phyloP scores from a whole-genome alignment of 2,329 filamentous ascomycete species.

The Arthrinium phaeospermum region DNA sequence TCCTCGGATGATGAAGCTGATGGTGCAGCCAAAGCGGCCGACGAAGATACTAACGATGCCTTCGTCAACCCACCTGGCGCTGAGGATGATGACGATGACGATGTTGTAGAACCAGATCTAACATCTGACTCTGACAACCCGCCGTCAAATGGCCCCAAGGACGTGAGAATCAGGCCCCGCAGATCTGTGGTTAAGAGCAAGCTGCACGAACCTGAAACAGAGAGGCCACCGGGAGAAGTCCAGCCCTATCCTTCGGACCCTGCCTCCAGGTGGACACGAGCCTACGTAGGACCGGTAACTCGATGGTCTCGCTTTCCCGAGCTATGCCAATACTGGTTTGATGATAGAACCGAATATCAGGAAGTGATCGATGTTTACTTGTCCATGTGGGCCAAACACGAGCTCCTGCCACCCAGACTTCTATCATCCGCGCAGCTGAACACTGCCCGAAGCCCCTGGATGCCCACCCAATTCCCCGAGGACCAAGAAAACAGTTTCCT shows the following conservation, averaged over 20 bases:
- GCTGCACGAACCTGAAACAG: constrained; percentile 22
- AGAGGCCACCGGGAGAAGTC: constrained; percentile 31
- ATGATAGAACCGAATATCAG: constrained; percentile 33
- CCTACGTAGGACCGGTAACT: constrained; percentile 40
- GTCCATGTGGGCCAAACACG: constrained; percentile 36
- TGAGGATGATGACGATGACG: constrained; percentile 24
- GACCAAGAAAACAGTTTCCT: constrained; percentile 31
- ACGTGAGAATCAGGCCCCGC: constrained; percentile 7
- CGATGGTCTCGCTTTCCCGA: constrained; percentile 38
- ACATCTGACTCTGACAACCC: constrained; percentile 5
- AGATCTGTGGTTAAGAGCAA: constrained; percentile 22
- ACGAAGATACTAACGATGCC: constrained; percentile 18
- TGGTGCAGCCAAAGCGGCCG: constrained; percentile 1
- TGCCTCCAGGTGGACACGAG: constrained; percentile 40
- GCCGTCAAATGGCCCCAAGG: not conserved
- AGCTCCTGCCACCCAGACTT: constrained; percentile 38
- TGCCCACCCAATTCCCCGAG: constrained; percentile 31
- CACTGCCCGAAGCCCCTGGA: constrained; percentile 36
- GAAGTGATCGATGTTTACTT: constrained; percentile 33
- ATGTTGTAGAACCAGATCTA: not conserved
- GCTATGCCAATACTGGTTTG: constrained; percentile 38
- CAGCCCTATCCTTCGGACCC: constrained; percentile 39
- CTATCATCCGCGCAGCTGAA: constrained; percentile 26
- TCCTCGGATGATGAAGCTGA: constrained; percentile 33
- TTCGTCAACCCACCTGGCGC: constrained; percentile 23